Conservation (phyloP, 78 protist genomes). For the Mantamonas sphyraenae region DNA sequence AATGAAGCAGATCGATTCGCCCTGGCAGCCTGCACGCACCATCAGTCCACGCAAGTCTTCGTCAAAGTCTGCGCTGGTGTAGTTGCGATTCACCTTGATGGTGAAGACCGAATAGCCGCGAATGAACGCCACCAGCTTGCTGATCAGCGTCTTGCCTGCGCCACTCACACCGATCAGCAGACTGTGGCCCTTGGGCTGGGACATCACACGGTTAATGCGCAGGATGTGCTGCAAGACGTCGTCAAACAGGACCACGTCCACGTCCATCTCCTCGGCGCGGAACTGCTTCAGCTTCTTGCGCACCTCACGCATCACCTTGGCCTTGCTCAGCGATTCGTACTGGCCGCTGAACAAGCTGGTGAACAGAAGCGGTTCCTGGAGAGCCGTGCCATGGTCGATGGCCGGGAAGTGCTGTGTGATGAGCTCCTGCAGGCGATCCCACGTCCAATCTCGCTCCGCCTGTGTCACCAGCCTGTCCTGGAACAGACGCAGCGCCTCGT, state of each 20-base stretch:
- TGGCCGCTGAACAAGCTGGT: conserved; percentile 70
- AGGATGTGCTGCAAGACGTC: conserved; percentile 85
- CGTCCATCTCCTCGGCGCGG: conserved; percentile 89
- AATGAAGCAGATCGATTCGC: conserved; percentile 89
- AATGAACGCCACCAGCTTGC: conserved; percentile 86
- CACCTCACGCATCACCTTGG: conserved; percentile 68
- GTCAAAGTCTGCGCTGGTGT: conserved; percentile 83
- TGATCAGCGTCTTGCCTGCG: conserved; percentile 87
- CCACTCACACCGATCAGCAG: conserved; percentile 85
- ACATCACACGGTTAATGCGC: conserved; percentile 90
- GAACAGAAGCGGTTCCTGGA: conserved; percentile 87
- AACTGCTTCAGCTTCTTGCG: conserved; percentile 70
- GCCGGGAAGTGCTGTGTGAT: conserved; percentile 64
- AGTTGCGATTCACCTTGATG: conserved; percentile 56
- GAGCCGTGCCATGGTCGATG: conserved; percentile 23
- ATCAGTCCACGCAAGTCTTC: conserved; percentile 85
- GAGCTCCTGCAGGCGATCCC: conserved; percentile 40
- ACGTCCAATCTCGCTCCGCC: conserved; percentile 81
- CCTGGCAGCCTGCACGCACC: conserved; percentile 84
- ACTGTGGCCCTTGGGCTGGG: conserved; percentile 91
- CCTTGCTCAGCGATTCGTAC: conserved; percentile 63
- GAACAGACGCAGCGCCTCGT: conserved; percentile 95
- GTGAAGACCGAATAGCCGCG: conserved; percentile 59
- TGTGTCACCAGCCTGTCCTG: conserved; percentile 84
- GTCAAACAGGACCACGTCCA: conserved; percentile 86